These are phyloP conservation scores for Sicyos baderoa DNA, from an alignment of 306 rosid genomes.

Conservation along the genomic window DNA sequence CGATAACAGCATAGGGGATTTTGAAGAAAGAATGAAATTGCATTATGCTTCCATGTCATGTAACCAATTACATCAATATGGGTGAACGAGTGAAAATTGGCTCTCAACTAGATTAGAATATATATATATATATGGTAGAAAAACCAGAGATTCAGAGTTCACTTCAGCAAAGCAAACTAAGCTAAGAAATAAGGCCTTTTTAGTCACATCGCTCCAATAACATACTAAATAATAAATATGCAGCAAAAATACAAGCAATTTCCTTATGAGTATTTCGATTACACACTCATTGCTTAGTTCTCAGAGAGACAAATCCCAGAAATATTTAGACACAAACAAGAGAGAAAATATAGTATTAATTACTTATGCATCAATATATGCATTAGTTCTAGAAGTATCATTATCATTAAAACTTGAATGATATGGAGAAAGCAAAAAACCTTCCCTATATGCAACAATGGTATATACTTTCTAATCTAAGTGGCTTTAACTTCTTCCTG, in stretches of 20 bases:
- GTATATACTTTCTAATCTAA: constrained; percentile 13
- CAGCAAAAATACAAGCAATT: not conserved
- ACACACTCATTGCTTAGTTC: not conserved
- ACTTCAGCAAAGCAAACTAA: not conserved
- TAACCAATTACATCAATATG: too few relatives aligned
- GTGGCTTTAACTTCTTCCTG: constrained; percentile 4
- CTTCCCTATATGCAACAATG: not conserved
- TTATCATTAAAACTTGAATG: constrained; percentile 8
- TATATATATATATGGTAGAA: too few relatives aligned
- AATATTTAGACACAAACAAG: not conserved
- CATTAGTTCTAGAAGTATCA: not conserved
- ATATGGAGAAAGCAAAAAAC: constrained; percentile 11
- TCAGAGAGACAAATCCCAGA: not conserved
- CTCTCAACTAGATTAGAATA: too few relatives aligned
- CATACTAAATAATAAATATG: not conserved
- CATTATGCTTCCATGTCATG: not conserved
- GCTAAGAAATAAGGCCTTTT: not conserved
- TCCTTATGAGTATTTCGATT: not conserved
- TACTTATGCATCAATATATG: constrained; percentile 12
- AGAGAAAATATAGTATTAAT: not conserved
- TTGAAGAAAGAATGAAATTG: not conserved
- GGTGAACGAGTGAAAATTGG: too few relatives aligned
- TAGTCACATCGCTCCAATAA: not conserved
- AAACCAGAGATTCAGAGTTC: too few relatives aligned
- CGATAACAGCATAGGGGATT: not conserved